Base-by-base conservation (phyloP, 768 basidiomycete genomes). In the Calocera viscosa region DNA sequence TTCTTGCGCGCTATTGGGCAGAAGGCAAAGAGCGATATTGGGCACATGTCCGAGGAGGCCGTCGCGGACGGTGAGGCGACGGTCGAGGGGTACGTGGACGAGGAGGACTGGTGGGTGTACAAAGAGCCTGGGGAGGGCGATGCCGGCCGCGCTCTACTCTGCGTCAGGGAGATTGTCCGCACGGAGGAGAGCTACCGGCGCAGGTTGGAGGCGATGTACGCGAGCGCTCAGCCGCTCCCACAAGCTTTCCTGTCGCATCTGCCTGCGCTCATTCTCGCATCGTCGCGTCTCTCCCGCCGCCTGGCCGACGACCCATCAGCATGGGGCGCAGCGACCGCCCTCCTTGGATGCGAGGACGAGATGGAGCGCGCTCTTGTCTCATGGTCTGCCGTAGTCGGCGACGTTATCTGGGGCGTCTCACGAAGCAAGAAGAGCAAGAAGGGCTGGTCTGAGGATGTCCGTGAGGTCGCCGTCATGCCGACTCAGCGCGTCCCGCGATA, bases 401-500 rank as follows among this genome's bases (percentile, higher is more conserved):
- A 74, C 34, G 77, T 80, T 71, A 80, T 81, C 66, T 60, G 53
- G 53, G 53, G 53, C 30, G 53, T 60, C 39, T 69, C 26, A 24
- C 34, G 63, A 43, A 28, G 16, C 65, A 64, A 64, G 60, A 64
- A 67, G 67, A 49, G 26, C n/a, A 53, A 32, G 19, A 35, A 53
- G 28, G 41, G 65, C 30, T 26, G 47, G 66, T 26, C 70, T 60
- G 66, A 70, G 74, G 34, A 67, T 33, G 78, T 85, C 26, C 77
- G 84, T 64, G 86, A 87, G 67, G 72, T 88, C 32, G 84, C 85
- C 1, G 86, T 88, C 65, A 76, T 83, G 69, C 86, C 86, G 19
- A 80, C 82, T 16, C 85, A 88, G 72, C 78, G 86, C 22, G 79
- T 86, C n/a, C 82, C 82, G 75, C 78, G 86, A 68, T 86, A 87